These are phyloP conservation scores for Penicillium desertorum DNA, from an alignment of 495 filamentous ascomycete species.

Conservation along the genomic window DNA sequence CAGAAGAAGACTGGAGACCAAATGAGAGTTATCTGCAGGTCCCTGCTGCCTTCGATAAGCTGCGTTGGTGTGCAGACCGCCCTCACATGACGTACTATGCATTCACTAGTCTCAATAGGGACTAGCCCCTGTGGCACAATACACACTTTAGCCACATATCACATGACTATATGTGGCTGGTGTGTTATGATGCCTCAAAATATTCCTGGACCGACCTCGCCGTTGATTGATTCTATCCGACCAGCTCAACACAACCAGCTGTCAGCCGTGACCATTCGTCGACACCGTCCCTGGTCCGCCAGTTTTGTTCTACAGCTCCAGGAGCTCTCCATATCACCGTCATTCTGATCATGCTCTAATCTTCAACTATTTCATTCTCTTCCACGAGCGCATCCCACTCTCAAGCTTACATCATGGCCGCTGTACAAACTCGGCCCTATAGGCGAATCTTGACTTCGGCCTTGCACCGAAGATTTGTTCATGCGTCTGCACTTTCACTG, in stretches of 20 bases:
- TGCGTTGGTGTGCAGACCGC: slow-evolving; percentile 30
- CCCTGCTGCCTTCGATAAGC: slow-evolving; percentile 27
- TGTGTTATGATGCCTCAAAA: slow-evolving; percentile 46
- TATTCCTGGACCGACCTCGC: slow-evolving; percentile 25
- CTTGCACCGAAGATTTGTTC: slow-evolving; percentile 81
- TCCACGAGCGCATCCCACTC: slow-evolving; percentile 32
- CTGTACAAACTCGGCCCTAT: slow-evolving; percentile 58
- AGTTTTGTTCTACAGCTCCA: slow-evolving; percentile 11
- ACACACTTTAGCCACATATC: slow-evolving; percentile 7
- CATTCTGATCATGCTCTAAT: slow-evolving; percentile 41
- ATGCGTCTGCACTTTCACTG: slow-evolving; percentile 64
- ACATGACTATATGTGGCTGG: slow-evolving; percentile 39
- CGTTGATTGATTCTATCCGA: slow-evolving; percentile 16
- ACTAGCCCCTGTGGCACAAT: slow-evolving; percentile 16
- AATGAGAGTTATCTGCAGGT: slow-evolving; percentile 14
- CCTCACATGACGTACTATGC: slow-evolving; percentile 39
- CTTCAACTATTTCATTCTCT: slow-evolving; percentile 20
- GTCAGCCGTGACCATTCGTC: slow-evolving; percentile 11
- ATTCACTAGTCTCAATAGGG: slow-evolving; percentile 21
- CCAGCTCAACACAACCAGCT: slow-evolving; percentile 9
- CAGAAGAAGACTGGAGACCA: slow-evolving; percentile 12
- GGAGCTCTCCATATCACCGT: slow-evolving; percentile 15
- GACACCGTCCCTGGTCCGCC: slow-evolving; percentile 8
- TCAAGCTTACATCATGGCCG: slow-evolving; percentile 46
- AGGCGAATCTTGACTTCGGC: slow-evolving; percentile 88